Conservation (phyloP, 2,329 filamentous ascomycete species). For the Cordyceps sp. region DNA sequence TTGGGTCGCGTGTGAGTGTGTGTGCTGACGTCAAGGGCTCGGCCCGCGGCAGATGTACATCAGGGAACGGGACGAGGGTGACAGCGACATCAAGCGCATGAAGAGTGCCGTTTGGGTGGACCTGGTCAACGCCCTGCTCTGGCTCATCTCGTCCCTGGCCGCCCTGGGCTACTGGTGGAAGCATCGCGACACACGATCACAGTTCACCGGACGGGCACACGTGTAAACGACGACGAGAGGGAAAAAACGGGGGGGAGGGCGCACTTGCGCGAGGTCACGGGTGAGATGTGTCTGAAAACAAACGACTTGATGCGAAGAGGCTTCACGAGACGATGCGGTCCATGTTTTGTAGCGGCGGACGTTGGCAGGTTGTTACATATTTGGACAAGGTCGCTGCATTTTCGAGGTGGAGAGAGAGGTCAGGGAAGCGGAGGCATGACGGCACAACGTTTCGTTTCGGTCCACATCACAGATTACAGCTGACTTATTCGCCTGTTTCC, state of each 20-base stretch:
- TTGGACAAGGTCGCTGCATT: too few species aligned
- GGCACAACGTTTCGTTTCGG: too few species aligned
- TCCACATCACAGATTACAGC: too few species aligned
- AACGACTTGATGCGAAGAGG: too few species aligned
- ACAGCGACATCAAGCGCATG: constrained; percentile 54
- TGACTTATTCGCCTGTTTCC: too few species aligned
- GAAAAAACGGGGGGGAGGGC: neutral
- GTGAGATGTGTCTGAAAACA: neutral
- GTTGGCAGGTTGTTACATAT: too few species aligned
- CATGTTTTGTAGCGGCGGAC: too few species aligned
- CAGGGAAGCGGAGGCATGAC: too few species aligned
- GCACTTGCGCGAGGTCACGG: neutral
- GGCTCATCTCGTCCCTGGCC: constrained; percentile 47
- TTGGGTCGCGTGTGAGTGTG: too few species aligned
- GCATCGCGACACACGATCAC: constrained; percentile 31
- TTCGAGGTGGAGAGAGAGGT: too few species aligned
- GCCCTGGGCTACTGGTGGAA: constrained; percentile 41
- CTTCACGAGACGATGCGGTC: too few species aligned
- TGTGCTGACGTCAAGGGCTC: neutral
- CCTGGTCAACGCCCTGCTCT: constrained; percentile 56
- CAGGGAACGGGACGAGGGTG: constrained; percentile 36
- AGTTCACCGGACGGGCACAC: constrained; percentile 42
- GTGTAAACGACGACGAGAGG: constrained; percentile 19
- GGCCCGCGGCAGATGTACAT: constrained; percentile 44
- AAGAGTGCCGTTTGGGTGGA: constrained; percentile 78